phyloP scores from a whole-genome alignment of 768 basidiomycete genomes.

The Serendipita sp. region DNA sequence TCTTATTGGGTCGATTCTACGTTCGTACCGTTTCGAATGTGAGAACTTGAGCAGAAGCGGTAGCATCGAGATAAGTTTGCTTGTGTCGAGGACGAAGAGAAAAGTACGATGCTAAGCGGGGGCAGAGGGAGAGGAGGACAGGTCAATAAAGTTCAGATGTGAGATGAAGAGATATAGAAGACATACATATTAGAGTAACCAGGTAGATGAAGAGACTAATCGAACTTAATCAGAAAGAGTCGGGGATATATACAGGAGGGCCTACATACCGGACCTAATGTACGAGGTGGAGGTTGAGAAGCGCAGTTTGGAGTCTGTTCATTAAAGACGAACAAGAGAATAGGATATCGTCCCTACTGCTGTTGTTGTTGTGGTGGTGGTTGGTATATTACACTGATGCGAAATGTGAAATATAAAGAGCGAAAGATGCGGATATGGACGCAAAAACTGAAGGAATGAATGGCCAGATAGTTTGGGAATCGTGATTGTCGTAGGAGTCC shows the following conservation, averaged over 20 bases:
- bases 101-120: background rate
- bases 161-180: background rate
- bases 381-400: too few species aligned
- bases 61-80: background rate
- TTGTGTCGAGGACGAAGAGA: background rate
- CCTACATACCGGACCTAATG: background rate
- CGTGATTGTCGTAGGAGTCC: too few species aligned
- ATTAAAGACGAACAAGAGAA: background rate
- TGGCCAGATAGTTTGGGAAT: too few species aligned
- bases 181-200: background rate
- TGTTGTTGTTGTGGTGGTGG: too few species aligned
- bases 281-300: background rate
- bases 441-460: too few species aligned
- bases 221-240: background rate
- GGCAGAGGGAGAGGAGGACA: too few species aligned
- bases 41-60: background rate
- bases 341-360: background rate
- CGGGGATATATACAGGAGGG: background rate
- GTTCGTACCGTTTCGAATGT: background rate
- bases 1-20: background rate
- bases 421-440: too few species aligned
- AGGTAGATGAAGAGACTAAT: background rate
- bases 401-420: too few species aligned
- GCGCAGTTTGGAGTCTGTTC: background rate
- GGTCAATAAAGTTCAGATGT: background rate